Percentiles rank a stretch among this genome's conserved stretches.
These are phyloP conservation scores for Arthrocladium fulminans DNA, from an alignment of 2,329 filamentous ascomycete genomes.

Conservation along the genomic window DNA sequence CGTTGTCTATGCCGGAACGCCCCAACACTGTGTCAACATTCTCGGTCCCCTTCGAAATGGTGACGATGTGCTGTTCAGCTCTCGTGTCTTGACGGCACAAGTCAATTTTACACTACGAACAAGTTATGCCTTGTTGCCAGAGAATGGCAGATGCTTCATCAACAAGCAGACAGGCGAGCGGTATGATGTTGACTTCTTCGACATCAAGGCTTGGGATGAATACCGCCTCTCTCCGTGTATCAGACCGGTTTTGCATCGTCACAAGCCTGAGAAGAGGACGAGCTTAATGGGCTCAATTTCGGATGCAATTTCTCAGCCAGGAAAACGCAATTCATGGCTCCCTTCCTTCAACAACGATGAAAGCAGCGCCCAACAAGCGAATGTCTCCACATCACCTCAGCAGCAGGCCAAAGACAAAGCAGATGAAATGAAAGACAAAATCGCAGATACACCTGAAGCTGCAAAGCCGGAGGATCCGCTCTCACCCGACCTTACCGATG, in stretches of 20 bases:
- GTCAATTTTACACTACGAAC: conserved; percentile 90
- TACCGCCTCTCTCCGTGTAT: conserved; percentile 72
- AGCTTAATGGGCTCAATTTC: conserved; percentile 41
- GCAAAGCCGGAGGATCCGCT: conserved; percentile 14
- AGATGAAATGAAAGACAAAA: conserved; percentile 22
- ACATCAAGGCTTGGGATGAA: conserved; percentile 68
- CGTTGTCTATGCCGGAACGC: conserved; percentile 75
- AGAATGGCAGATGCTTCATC: conserved; percentile 80
- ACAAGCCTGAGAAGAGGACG: conserved; percentile 27
- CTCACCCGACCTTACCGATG: conserved; percentile 11
- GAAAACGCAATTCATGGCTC: conserved; percentile 11
- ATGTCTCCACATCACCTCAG: background rate
- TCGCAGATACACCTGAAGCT: conserved; percentile 19
- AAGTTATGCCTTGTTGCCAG: conserved; percentile 73
- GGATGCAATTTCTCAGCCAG: conserved; percentile 16
- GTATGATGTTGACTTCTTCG: conserved; percentile 77
- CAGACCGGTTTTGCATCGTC: conserved; percentile 51
- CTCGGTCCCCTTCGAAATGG: conserved; percentile 81
- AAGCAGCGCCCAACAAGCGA: background rate
- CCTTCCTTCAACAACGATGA: conserved; percentile 15
- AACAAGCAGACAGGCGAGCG: conserved; percentile 71
- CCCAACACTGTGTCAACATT: conserved; percentile 82
- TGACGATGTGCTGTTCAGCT: conserved; percentile 84
- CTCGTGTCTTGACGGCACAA: conserved; percentile 79
- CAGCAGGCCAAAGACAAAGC: conserved; percentile 1